These are phyloP conservation scores for Cicer yamashitae DNA, from an alignment of 306 rosid genomes.

Conservation along the genomic window DNA sequence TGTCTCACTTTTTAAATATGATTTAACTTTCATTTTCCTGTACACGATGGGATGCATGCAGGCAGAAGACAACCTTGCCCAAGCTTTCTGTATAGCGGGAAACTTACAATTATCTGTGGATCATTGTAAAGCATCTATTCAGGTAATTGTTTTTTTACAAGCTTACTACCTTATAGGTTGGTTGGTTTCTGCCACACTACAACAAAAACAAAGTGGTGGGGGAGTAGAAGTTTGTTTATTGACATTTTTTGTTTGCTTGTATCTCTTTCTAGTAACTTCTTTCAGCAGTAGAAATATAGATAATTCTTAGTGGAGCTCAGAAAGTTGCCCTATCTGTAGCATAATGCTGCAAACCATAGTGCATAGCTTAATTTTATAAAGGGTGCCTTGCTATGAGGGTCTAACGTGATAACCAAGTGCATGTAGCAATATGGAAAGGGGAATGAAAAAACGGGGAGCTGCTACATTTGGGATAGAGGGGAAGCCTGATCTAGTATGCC, in stretches of 20 bases:
- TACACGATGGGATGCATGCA: constrained; percentile 49
- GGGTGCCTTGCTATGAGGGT: background rate
- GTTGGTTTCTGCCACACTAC: constrained; percentile 13
- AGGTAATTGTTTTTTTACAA: constrained; percentile 52
- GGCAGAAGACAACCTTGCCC: constrained; percentile 89
- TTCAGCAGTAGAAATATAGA: constrained; percentile 15
- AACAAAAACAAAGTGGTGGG: background rate
- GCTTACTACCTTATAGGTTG: constrained; percentile 22
- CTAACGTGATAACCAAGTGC: background rate
- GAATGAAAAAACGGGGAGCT: constrained; percentile 8
- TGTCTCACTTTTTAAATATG: constrained; percentile 28
- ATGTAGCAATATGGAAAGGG: background rate
- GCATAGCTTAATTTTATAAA: background rate
- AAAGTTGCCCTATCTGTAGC: constrained; percentile 8
- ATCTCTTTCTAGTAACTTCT: constrained; percentile 10
- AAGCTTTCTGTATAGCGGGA: constrained; percentile 72
- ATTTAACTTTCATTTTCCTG: constrained; percentile 37
- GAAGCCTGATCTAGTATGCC: constrained; percentile 8
- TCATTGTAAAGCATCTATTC: constrained; percentile 84
- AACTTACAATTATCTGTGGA: constrained; percentile 58
- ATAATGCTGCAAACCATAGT: background rate
- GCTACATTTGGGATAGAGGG: constrained; percentile 18
- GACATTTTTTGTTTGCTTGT: constrained; percentile 11
- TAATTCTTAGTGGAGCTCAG: constrained; percentile 24
- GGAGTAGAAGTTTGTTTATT: constrained; percentile 10